These are phyloP conservation scores for Pelargonium myrrhifolium DNA, from an alignment of 441 rosid species.

Conservation along the genomic window DNA sequence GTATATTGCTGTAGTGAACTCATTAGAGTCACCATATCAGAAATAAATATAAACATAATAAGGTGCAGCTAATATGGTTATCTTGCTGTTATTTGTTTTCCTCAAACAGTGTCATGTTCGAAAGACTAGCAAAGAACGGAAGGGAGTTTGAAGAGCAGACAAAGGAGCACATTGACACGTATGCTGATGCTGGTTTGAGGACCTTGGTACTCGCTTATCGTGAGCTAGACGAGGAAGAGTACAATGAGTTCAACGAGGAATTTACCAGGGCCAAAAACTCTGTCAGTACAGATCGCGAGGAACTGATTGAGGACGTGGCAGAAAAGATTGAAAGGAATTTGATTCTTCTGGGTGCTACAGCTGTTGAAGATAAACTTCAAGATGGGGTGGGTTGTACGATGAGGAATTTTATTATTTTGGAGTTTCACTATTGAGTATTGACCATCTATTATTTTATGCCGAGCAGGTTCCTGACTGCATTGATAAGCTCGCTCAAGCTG, in stretches of 20 bases:
- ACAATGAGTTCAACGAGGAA: slow-evolving; percentile 44
- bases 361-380: slow-evolving; percentile 93
- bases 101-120: slow-evolving; percentile 71
- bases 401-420: background rate
- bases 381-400: slow-evolving; percentile 50
- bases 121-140: slow-evolving; percentile 60
- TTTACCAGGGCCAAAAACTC: slow-evolving; percentile 60
- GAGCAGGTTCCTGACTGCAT: slow-evolving; percentile 91
- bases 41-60: too few relatives aligned
- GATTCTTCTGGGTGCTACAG: slow-evolving; percentile 88
- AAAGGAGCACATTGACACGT: slow-evolving; percentile 59
- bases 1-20: too few relatives aligned
- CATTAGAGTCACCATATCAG: too few relatives aligned
- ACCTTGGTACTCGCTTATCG: slow-evolving; percentile 88
- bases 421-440: slow-evolving; percentile 8
- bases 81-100: background rate
- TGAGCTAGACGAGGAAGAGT: slow-evolving; percentile 62
- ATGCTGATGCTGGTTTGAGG: slow-evolving; percentile 94
- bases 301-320: slow-evolving; percentile 61
- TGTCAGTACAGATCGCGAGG: slow-evolving; percentile 65
- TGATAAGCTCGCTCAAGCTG: slow-evolving; percentile 95
- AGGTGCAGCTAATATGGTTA: background rate
- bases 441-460: slow-evolving; percentile 7
- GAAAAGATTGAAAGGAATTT: slow-evolving; percentile 64
- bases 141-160: slow-evolving; percentile 62